Evolutionary conservation across 1,139 yeast species (phyloP), one percentile per base, ranked within the genome.

Genomic region (Diutina pseudorugosa): DNA sequence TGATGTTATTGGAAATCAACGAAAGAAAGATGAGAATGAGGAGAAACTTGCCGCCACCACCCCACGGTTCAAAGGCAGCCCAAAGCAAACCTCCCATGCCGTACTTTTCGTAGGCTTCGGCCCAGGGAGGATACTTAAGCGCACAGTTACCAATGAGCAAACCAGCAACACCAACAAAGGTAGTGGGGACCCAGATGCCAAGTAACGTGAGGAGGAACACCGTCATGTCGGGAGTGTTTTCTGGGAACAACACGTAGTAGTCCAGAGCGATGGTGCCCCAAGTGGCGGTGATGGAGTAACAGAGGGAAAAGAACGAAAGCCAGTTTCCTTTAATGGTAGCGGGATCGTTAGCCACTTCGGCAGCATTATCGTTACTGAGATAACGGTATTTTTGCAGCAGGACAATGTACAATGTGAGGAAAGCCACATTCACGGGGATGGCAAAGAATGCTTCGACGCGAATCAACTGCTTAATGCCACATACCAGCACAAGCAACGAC

Each of bases 231-330:
- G 88, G 77, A 0, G 89, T 79, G 47, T 73, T 71, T 61, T 87
- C 95, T 0, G 96, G 96, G 62, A 89, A 83, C 53, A 87, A 72
- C 52, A 89, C 81, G 64, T 86, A 87, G 65, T 89, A 90, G 66
- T 90, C 97, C 0, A 93, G 76, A 1, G 96, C 87, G 56, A 85
- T 79, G 4, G 93, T 85, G 41, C 95, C 94, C 96, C 96, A 90
- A 1, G 96, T 87, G 1, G 91, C 79, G 2, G 96, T 88, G 50
- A 85, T 82, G 36, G 96, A 84, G 62, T 86, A 87, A 41, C 85
- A 75, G 51, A 88, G 71, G 1, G 91, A 79, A 62, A 88, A 87
- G 64, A 82, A 85, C 18, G 89, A 78, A 33, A 89, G 65, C 79
- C 88, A 81, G 62, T 81, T 79, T 8, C 95, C 95, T 51, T 74